Base-by-base conservation (phyloP, 176 grass and related monocot species). In the Tillandsia leiboldiana region DNA sequence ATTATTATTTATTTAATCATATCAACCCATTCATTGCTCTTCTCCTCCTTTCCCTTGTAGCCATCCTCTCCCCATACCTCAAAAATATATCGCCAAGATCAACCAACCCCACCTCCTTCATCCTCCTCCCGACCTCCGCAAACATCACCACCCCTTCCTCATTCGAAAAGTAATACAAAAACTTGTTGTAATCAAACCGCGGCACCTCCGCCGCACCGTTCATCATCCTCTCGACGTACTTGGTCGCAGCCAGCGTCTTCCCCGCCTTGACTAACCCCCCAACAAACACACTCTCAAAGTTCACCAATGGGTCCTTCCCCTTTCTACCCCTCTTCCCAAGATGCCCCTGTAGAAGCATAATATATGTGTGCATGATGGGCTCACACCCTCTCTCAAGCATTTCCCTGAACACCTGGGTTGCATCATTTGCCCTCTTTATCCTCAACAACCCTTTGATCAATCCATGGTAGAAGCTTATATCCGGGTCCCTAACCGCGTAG, bases 301-400 rank as follows among this genome's bases (percentile, higher is more conserved):
- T 96, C 64, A 96, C 82, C 62, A 84, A 48, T 27, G 77, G 80
- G 63, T 96, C 82, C 68, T 58, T 74, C 47, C 84, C 91, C 78
- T 96, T 90, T 26, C 84, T 77, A 2, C 91, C 84, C 50, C 87
- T 90, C 80, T 96, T 96, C 8, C 87, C 91, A 74, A 86, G 50
- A 51, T 96, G 87, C 10, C 87, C 87, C 72, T 91, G 91, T 77
- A 96, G 75, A 59, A 96, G 65, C 91, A 96, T 96, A 66, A 91
- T 91, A 74, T 96, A 91, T 0, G 87, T 91, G 76, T 96, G 91
- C 91, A 91, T 96, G 75, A 80, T 88, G 1, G 87, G 87, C 64
- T 91, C 82, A 2, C 88, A 88, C 9, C 80, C 85, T 53, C 66
- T 75, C 11, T 62, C 17, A 26, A 96, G 64, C 87, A 91, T 96